Evolutionary conservation across 495 filamentous ascomycete species (phyloP).

Genomic region (Bacidia gigantensis): DNA sequence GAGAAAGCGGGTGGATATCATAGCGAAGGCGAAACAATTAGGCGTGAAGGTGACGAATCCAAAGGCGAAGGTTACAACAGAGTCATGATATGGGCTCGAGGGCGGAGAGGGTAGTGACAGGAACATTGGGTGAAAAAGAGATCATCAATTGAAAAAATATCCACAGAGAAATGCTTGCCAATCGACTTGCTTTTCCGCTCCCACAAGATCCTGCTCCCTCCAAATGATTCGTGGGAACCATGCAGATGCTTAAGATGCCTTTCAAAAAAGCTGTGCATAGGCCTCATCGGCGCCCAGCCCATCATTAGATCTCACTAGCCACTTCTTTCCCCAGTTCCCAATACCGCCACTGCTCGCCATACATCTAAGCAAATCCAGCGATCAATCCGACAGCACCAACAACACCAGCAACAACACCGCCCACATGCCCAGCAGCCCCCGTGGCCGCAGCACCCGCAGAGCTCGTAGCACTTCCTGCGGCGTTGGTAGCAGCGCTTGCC

Average conservation of each 20-base stretch:
- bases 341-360: no score
- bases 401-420: neutral
- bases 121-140: neutral
- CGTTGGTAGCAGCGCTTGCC: neutral
- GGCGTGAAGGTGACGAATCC: constrained; percentile 98
- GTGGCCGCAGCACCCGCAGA: constrained; percentile 1
- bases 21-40: constrained; percentile 90
- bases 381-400: neutral
- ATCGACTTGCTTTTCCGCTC: neutral
- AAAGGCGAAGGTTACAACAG: constrained; percentile 94
- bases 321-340: no score
- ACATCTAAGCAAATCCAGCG: neutral
- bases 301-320: no score
- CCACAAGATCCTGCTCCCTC: no score
- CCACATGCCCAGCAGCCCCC: neutral
- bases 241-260: no score
- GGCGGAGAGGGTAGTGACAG: neutral
- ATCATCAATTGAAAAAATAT: neutral
- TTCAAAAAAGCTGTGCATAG: no score
- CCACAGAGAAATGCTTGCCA: neutral
- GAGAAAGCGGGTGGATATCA: constrained; percentile 93
- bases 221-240: no score
- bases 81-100: constrained; percentile 46
- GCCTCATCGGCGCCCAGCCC: no score
- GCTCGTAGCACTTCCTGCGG: neutral